phyloP scores from a whole-genome alignment of 2,329 filamentous ascomycete species.

The Claviceps arundinis region DNA sequence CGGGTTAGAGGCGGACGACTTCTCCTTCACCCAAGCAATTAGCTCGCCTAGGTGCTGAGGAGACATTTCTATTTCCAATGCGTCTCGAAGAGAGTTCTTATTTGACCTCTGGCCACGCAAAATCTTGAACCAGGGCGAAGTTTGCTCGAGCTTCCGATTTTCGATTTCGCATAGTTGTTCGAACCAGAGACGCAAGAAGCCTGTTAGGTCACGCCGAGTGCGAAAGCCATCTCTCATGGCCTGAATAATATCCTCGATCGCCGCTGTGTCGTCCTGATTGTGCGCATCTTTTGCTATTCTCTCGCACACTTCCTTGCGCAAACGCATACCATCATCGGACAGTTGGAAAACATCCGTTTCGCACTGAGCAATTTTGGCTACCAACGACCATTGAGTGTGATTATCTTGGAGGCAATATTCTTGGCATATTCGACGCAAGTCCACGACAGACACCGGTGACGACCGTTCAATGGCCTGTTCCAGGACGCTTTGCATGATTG shows the following conservation, averaged over 20 bases:
- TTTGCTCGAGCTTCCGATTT: constrained; percentile 12
- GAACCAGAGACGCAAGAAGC: constrained; percentile 35
- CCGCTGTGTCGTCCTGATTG: constrained; percentile 9
- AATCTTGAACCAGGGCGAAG: constrained; percentile 22
- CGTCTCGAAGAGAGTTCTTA: constrained; percentile 9
- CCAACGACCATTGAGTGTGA: constrained; percentile 28
- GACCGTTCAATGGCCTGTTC: constrained; percentile 16
- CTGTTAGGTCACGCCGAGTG: constrained; percentile 28
- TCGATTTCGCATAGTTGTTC: constrained; percentile 25
- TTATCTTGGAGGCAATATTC: constrained; percentile 25
- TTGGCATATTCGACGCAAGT: constrained; percentile 29
- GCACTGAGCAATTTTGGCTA: constrained; percentile 27
- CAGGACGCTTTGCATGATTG: constrained; percentile 19
- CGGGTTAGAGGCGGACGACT: constrained; percentile 18
- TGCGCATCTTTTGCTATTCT: constrained; percentile 16
- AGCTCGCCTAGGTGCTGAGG: constrained; percentile 29
- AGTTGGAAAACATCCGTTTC: constrained; percentile 35
- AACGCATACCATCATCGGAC: constrained; percentile 22
- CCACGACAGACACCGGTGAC: constrained; percentile 24
- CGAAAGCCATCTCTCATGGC: constrained; percentile 31
- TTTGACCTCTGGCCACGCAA: constrained; percentile 9
- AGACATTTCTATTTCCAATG: constrained; percentile 31
- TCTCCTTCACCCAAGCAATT: constrained; percentile 27
- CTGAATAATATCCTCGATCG: constrained; percentile 24
- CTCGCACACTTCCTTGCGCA: constrained; percentile 28